These are phyloP conservation scores for Cucurbita maxima DNA, from an alignment of 306 rosid genomes.

Conservation along the genomic window DNA sequence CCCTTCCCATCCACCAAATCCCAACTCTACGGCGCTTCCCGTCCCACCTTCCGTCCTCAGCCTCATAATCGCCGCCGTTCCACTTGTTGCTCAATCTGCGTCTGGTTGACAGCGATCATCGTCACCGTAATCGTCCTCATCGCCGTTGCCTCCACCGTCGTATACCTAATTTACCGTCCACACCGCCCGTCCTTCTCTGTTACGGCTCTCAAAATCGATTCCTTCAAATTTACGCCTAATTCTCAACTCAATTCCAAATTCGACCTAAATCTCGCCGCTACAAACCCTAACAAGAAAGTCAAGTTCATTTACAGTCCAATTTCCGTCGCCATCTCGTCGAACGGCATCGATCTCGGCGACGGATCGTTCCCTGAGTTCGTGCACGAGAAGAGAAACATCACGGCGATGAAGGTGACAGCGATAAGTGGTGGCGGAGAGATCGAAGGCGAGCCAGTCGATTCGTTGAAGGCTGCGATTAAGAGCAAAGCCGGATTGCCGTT, in stretches of 20 bases:
- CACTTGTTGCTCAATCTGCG: constrained; percentile 42
- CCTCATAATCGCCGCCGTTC: constrained; percentile 22
- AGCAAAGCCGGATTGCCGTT: constrained; percentile 42
- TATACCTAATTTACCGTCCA: constrained; percentile 56
- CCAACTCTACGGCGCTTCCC: constrained; percentile 45
- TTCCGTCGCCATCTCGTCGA: constrained; percentile 13
- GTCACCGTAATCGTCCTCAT: constrained; percentile 28
- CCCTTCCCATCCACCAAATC: constrained; percentile 51
- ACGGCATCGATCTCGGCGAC: constrained; percentile 20
- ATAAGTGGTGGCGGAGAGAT: constrained; percentile 7
- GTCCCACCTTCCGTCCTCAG: constrained; percentile 72
- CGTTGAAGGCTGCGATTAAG: constrained; percentile 35
- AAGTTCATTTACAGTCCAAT: constrained; percentile 18
- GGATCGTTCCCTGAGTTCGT: constrained; percentile 31
- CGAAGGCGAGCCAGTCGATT: constrained; percentile 9
- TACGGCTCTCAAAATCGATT: constrained; percentile 17
- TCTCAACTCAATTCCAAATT: constrained; percentile 22
- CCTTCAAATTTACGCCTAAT: constrained; percentile 19
- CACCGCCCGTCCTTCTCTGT: constrained; percentile 30
- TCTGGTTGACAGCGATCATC: constrained; percentile 37
- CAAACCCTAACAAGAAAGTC: constrained; percentile 40
- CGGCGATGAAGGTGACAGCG: constrained; percentile 29
- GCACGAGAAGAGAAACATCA: constrained; percentile 56
- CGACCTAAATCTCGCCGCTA: constrained; percentile 24
- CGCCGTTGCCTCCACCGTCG: constrained; percentile 24